A percentile compares a stretch with the other conserved stretches of the same genome.
Evolutionary conservation across 352 stramenopile genomes (phyloP).

Genomic region (Phytophthora fragariae): DNA sequence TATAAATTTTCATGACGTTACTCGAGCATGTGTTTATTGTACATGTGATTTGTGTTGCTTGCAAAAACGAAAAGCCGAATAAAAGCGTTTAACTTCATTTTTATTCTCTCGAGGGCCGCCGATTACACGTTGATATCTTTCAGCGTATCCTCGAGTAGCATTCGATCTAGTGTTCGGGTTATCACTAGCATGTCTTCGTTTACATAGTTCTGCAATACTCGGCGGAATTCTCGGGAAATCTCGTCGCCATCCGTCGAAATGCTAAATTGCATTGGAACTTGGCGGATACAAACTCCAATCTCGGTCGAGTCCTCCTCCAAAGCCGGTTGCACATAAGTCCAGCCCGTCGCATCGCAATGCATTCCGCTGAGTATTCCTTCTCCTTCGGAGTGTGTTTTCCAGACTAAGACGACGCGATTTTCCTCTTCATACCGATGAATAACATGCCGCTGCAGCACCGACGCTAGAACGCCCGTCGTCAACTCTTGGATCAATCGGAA

Average conservation of each 20-base stretch:
- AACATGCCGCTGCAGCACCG: conserved; percentile 28
- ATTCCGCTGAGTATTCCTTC: conserved; percentile 43
- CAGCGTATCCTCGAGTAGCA: conserved; percentile 6
- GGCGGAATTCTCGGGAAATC: conserved; percentile 11
- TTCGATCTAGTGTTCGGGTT: not conserved
- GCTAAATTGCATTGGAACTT: conserved; percentile 17
- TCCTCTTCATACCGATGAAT: conserved; percentile 43
- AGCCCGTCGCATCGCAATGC: conserved; percentile 62
- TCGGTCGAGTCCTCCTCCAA: conserved; percentile 12
- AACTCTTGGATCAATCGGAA: conserved; percentile 21
- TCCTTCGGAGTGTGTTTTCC: conserved; percentile 49
- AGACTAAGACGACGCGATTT: conserved; percentile 55
- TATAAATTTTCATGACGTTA: no score
- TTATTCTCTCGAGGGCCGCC: not conserved
- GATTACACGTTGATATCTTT: not conserved
- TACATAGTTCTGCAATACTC: conserved; percentile 11
- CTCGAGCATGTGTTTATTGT: no score
- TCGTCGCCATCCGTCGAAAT: conserved; percentile 1
- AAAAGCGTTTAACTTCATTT: not conserved
- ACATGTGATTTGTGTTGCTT: no score
- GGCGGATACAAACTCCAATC: conserved; percentile 13
- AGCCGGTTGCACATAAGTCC: conserved; percentile 25
- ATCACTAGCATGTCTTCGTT: conserved; percentile 12
- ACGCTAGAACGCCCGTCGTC: conserved; percentile 8
- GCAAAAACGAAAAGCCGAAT: no score